These are phyloP conservation scores for Crithidia fasciculata DNA, from an alignment of 208 protist genomes.

Conservation along the genomic window DNA sequence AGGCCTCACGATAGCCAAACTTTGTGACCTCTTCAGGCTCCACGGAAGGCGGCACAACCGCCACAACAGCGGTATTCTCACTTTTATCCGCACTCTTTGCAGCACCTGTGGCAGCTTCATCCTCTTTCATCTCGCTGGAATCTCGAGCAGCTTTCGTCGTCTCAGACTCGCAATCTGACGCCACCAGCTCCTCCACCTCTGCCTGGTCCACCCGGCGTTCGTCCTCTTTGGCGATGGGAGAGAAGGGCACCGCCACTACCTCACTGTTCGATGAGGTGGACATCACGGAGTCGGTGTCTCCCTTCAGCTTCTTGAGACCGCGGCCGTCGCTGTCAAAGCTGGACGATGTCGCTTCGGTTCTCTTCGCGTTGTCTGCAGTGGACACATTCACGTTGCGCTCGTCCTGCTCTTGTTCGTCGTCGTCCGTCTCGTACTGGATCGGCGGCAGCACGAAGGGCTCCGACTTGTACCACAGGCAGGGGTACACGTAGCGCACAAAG, in stretches of 20 bases:
- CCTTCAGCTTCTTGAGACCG: not conserved
- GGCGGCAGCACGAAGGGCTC: conserved; percentile 35
- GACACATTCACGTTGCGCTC: not conserved
- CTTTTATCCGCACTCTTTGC: no score
- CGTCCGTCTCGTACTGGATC: conserved; percentile 19
- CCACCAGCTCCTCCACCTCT: not conserved
- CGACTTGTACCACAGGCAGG: conserved; percentile 38
- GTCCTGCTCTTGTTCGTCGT: not conserved
- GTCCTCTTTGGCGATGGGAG: not conserved
- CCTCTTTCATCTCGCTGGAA: no score
- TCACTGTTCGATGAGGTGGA: not conserved
- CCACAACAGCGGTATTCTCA: no score
- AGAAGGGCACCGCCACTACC: not conserved
- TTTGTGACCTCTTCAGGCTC: not conserved
- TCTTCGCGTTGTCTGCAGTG: no score
- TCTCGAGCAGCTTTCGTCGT: no score
- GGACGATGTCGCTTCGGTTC: no score
- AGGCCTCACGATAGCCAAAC: conserved; percentile 65
- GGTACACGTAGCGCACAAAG: conserved; percentile 28
- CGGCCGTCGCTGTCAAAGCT: no score
- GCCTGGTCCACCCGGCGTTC: not conserved
- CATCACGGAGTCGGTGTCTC: not conserved
- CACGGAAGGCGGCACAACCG: not conserved
- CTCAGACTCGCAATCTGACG: no score
- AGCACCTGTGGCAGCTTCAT: no score